A percentile compares a stretch with the other conserved stretches of the same genome.
These are phyloP conservation scores for Plasmodiophora brassicae DNA, from an alignment of 208 protist genomes.

Conservation along the genomic window DNA sequence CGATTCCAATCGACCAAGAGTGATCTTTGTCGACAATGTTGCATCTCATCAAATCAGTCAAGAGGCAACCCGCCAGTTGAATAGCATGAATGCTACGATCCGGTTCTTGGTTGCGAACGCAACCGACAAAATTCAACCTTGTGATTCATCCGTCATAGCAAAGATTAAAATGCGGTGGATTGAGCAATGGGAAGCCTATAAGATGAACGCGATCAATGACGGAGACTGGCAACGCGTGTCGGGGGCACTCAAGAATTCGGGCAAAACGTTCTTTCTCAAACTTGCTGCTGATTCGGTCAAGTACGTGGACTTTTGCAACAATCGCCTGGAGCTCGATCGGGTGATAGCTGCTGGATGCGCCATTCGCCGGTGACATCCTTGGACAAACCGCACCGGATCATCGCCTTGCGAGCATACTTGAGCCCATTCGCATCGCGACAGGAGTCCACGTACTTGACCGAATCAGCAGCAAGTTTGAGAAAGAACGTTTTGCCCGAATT, in stretches of 20 bases:
- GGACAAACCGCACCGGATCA: slow-evolving; percentile 16
- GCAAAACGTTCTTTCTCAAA: background rate
- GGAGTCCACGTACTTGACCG: background rate
- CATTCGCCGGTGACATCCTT: background rate
- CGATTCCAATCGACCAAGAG: too few relatives aligned
- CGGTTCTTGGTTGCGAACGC: too few relatives aligned
- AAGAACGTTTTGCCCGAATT: background rate
- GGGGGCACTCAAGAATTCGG: background rate
- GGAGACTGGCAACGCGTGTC: too few relatives aligned
- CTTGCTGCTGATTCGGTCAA: background rate
- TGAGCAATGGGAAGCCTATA: too few relatives aligned
- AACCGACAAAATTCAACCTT: too few relatives aligned
- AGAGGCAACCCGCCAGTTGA: too few relatives aligned
- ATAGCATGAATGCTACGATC: too few relatives aligned
- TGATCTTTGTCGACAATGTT: too few relatives aligned
- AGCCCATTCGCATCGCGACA: background rate
- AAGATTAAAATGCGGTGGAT: too few relatives aligned
- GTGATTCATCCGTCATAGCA: too few relatives aligned
- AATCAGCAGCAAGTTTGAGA: background rate
- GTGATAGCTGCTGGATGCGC: background rate
- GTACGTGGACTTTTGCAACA: background rate
- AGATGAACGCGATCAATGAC: too few relatives aligned
- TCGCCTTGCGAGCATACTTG: slow-evolving; percentile 24
- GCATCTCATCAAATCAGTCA: too few relatives aligned
- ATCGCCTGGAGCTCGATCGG: slow-evolving; percentile 3